Conservation (phyloP, 495 filamentous ascomycete species). For the Xylaria nigripes region DNA sequence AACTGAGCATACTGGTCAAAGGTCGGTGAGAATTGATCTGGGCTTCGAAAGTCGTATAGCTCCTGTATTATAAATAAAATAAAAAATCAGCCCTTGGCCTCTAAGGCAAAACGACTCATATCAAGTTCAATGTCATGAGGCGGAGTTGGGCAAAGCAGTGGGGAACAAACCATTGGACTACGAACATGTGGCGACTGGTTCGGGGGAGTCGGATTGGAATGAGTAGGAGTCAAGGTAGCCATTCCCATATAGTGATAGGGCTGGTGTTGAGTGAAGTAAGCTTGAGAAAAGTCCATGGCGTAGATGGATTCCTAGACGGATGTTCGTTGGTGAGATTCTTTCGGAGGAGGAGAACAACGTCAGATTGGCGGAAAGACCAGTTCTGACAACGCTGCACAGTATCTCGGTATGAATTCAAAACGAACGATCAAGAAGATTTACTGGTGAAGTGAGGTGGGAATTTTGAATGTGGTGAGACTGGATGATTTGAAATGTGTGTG, state of each 20-base stretch:
- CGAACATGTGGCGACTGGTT: constrained; percentile 47
- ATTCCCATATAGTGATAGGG: constrained; percentile 49
- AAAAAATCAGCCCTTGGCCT: constrained; percentile 15
- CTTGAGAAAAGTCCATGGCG: constrained; percentile 39
- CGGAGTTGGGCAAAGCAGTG: constrained; percentile 8
- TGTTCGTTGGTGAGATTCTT: background rate
- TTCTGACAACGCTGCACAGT: too few relatives aligned
- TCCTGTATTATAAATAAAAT: constrained; percentile 32
- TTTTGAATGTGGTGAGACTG: background rate
- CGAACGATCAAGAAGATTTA: background rate
- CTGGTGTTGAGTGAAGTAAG: constrained; percentile 41
- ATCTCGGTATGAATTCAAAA: too few relatives aligned
- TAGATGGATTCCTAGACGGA: background rate
- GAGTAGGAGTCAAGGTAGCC: constrained; percentile 44
- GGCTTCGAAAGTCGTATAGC: constrained; percentile 36
- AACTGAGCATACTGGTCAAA: constrained; percentile 38
- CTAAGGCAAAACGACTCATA: background rate
- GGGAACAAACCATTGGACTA: constrained; percentile 14
- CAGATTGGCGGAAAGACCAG: too few relatives aligned
- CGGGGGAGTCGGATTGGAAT: constrained; percentile 43
- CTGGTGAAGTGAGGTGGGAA: constrained; percentile 8
- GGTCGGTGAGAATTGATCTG: constrained; percentile 36
- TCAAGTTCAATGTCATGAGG: background rate
- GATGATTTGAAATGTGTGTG: too few relatives aligned
- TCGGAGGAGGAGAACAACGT: background rate